Evolutionary conservation across 1,284 basidiomycete genomes (phyloP).

Genomic region (Puccinia hordei): DNA sequence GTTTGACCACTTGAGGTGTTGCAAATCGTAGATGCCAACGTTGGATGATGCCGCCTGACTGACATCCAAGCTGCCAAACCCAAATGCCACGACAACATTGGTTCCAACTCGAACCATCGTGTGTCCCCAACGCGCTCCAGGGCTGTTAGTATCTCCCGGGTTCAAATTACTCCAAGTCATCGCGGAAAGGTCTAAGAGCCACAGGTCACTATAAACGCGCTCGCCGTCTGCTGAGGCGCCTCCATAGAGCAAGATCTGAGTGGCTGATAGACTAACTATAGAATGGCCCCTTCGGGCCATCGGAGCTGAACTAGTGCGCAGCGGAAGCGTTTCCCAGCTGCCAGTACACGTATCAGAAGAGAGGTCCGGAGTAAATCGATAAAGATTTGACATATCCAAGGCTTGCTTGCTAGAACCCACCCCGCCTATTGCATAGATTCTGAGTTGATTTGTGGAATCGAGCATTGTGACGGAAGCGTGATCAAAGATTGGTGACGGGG

Average conservation of each 20-base stretch:
- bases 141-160: neutral
- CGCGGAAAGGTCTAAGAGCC: slow-evolving; percentile 36
- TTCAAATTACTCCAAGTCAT: slow-evolving; percentile 32
- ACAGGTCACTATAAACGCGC: slow-evolving; percentile 28
- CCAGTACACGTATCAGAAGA: slow-evolving; percentile 10
- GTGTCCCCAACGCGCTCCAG: slow-evolving; percentile 42
- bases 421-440: slow-evolving; percentile 36
- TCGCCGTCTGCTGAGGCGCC: slow-evolving; percentile 37
- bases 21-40: slow-evolving; percentile 25
- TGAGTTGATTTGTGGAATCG: slow-evolving; percentile 32
- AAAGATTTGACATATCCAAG: slow-evolving; percentile 18
- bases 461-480: slow-evolving; percentile 30
- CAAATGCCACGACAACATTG: slow-evolving; percentile 35
- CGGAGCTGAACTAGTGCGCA: slow-evolving; percentile 7
- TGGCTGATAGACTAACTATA: slow-evolving; percentile 36
- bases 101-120: slow-evolving; percentile 38
- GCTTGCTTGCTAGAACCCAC: neutral
- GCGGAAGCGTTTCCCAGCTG: slow-evolving; percentile 19
- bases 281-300: slow-evolving; percentile 26
- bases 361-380: slow-evolving; percentile 40
- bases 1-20: slow-evolving; percentile 19
- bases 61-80: slow-evolving; percentile 15
- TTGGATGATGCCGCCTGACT: slow-evolving; percentile 29
- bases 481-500: slow-evolving; percentile 27
- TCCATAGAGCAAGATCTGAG: slow-evolving; percentile 41